phyloP scores from a whole-genome alignment of 495 filamentous ascomycete species.

The Penicillium dipodomyicola region DNA sequence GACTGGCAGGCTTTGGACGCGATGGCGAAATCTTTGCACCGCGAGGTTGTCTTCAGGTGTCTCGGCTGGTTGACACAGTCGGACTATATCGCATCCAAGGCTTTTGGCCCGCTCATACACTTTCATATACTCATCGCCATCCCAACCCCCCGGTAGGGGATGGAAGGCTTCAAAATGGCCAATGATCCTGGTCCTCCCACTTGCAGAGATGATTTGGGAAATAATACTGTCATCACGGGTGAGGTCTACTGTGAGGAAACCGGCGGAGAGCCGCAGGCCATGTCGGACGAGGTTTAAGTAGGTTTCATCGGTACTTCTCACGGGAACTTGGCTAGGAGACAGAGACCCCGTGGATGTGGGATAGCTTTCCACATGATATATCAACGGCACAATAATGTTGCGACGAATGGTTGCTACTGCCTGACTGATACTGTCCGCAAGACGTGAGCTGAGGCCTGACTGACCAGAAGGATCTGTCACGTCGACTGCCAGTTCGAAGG shows the following conservation, averaged over 20 bases:
- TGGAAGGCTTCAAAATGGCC: conserved; percentile 57
- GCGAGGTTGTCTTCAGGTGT: conserved; percentile 43
- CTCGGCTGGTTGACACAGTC: conserved; percentile 42
- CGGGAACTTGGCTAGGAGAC: conserved; percentile 20
- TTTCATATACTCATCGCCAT: conserved; percentile 33
- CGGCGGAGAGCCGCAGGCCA: conserved; percentile 66
- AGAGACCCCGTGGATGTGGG: conserved; percentile 19
- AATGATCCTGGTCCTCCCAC: conserved; percentile 64
- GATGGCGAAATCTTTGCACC: conserved; percentile 39
- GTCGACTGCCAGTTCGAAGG: conserved; percentile 66
- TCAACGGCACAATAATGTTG: conserved; percentile 57
- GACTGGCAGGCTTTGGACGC: conserved; percentile 29
- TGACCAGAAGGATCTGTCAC: conserved; percentile 31
- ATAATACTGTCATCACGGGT: conserved; percentile 54
- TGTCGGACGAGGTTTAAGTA: conserved; percentile 64
- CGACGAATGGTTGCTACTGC: conserved; percentile 60
- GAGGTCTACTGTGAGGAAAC: conserved; percentile 67
- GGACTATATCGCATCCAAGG: conserved; percentile 50
- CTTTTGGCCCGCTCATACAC: conserved; percentile 44
- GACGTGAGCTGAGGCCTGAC: conserved; percentile 35
- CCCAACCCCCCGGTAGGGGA: conserved; percentile 44
- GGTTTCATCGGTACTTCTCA: conserved; percentile 36
- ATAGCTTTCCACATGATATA: conserved; percentile 46
- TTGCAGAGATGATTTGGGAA: conserved; percentile 51
- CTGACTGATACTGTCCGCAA: conserved; percentile 49